phyloP scores from a whole-genome alignment of 352 stramenopile species.

The Globisporangium cystogenes region DNA sequence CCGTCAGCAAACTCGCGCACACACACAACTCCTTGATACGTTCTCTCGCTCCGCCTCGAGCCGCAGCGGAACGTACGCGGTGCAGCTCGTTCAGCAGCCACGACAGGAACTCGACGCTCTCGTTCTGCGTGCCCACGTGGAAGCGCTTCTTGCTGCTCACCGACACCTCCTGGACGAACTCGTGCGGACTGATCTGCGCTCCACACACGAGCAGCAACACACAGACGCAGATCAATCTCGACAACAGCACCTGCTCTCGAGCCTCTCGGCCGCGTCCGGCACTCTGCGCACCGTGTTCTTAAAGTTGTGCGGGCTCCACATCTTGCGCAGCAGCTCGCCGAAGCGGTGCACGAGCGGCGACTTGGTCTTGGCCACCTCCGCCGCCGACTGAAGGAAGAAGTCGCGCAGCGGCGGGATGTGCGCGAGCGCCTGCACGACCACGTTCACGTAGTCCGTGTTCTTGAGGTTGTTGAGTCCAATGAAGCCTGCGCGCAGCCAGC shows the following conservation, averaged over 20 bases:
- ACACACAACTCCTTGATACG: background rate
- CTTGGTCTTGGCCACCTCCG: constrained; percentile 53
- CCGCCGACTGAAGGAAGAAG: constrained; percentile 88
- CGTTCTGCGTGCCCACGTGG: constrained; percentile 90
- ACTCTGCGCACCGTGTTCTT: constrained; percentile 96
- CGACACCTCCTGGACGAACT: constrained; percentile 94
- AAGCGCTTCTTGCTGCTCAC: constrained; percentile 97
- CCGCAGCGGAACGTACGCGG: constrained; percentile 28
- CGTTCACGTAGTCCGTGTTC: constrained; percentile 98
- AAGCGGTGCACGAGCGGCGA: constrained; percentile 90
- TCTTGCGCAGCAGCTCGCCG: constrained; percentile 95
- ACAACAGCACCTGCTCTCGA: background rate
- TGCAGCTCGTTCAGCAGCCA: constrained; percentile 97
- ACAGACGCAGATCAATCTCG: background rate
- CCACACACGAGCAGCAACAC: background rate
- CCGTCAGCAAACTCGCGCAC: background rate
- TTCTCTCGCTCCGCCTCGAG: background rate
- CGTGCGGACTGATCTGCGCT: constrained; percentile 90
- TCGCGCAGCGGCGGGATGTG: constrained; percentile 95
- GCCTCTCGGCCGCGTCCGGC: no score
- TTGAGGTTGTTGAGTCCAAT: constrained; percentile 98
- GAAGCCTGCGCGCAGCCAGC: constrained; percentile 62
- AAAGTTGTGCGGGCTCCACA: constrained; percentile 98
- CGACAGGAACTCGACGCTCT: constrained; percentile 95
- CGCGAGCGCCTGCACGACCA: constrained; percentile 94